A percentile compares a stretch with the other conserved stretches of the same genome.
Conservation (phyloP, 2,329 filamentous ascomycete genomes). For the Septoria petroselini region DNA sequence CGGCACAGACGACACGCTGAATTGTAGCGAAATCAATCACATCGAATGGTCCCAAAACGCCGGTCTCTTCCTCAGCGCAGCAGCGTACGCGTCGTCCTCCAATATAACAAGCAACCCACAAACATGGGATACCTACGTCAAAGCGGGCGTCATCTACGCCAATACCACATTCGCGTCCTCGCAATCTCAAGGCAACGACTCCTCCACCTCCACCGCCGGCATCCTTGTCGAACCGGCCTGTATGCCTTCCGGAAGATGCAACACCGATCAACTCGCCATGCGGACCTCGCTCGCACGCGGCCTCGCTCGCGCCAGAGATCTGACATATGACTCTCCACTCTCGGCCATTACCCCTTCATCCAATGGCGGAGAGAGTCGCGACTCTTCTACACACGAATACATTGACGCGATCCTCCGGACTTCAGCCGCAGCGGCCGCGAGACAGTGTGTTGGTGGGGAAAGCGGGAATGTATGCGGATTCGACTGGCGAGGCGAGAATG, state of each 20-base stretch:
- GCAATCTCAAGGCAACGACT: constrained; percentile 47
- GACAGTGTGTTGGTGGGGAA: constrained; percentile 50
- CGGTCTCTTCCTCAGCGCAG: constrained; percentile 64
- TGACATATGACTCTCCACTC: constrained; percentile 9
- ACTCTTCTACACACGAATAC: background rate
- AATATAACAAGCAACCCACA: constrained; percentile 1
- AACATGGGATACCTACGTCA: constrained; percentile 27
- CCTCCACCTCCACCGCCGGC: background rate
- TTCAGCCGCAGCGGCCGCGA: constrained; percentile 54
- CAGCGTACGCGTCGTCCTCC: constrained; percentile 53
- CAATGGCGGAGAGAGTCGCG: constrained; percentile 32
- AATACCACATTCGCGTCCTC: constrained; percentile 48
- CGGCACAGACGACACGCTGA: constrained; percentile 54
- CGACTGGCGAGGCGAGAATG: constrained; percentile 43
- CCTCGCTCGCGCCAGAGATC: constrained; percentile 15
- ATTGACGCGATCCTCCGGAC: constrained; percentile 29
- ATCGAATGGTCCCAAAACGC: constrained; percentile 64
- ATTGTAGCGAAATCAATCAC: constrained; percentile 51
- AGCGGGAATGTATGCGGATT: constrained; percentile 42
- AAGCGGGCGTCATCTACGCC: constrained; percentile 1
- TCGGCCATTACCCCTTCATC: constrained; percentile 33
- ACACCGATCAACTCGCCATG: constrained; percentile 69
- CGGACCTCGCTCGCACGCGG: constrained; percentile 61
- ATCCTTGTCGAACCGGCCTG: constrained; percentile 66
- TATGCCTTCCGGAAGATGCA: constrained; percentile 60